Evolutionary conservation across 108 stramenopile genomes (phyloP).

Genomic region (Bacterosira constricta): DNA sequence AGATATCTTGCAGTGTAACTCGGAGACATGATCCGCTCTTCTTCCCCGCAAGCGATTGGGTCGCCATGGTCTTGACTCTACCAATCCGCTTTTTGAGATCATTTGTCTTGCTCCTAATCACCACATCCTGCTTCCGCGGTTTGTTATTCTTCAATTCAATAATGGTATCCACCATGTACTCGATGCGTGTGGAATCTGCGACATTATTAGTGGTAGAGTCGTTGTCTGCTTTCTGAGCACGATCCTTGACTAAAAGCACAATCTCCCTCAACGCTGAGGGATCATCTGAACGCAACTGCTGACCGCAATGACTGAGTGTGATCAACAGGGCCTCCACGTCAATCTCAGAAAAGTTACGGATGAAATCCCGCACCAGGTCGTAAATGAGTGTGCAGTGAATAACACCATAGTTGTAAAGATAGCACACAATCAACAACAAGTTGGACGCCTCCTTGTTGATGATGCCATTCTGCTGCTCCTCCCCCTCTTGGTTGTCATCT

Average conservation of each 20-base stretch:
- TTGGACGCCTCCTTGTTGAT: constrained; percentile 78
- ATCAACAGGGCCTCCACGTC: constrained; percentile 91
- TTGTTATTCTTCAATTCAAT: constrained; percentile 95
- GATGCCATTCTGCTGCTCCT: constrained; percentile 29
- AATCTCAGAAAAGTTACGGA: constrained; percentile 75
- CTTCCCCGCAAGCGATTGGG: constrained; percentile 34
- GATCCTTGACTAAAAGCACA: constrained; percentile 84
- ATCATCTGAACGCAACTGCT: constrained; percentile 89
- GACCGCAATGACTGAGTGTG: constrained; percentile 86
- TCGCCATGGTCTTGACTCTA: constrained; percentile 74
- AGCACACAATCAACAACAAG: constrained; percentile 85
- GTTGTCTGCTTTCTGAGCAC: constrained; percentile 36
- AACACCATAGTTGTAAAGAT: constrained; percentile 90
- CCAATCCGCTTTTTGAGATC: constrained; percentile 83
- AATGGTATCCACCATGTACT: constrained; percentile 91
- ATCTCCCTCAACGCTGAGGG: constrained; percentile 92
- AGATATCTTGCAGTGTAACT: constrained; percentile 79
- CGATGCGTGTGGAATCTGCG: constrained; percentile 67
- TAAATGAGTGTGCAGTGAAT: constrained; percentile 91
- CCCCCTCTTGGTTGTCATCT: neutral
- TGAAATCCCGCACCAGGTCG: constrained; percentile 85
- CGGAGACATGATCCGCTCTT: constrained; percentile 74
- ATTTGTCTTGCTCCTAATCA: constrained; percentile 63
- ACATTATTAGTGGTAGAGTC: neutral
- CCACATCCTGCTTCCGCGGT: constrained; percentile 73